These are phyloP conservation scores for Epipyxis sp. DNA, from an alignment of 108 stramenopile species.

Conservation along the genomic window DNA sequence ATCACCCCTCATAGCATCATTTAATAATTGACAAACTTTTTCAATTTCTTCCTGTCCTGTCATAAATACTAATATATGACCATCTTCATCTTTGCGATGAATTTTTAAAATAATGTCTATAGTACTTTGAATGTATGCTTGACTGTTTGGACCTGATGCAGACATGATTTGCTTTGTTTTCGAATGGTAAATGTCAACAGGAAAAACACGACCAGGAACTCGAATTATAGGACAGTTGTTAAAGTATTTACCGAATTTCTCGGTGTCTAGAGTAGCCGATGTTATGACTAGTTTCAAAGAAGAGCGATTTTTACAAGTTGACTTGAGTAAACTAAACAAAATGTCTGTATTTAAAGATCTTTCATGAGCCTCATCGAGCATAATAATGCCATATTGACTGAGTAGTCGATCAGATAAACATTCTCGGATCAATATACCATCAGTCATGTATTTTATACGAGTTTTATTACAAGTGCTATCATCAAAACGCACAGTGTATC, in stretches of 20 bases:
- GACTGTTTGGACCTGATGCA: constrained; percentile 41
- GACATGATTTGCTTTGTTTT: constrained; percentile 55
- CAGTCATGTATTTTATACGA: constrained; percentile 33
- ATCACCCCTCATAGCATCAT: background rate
- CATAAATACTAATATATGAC: constrained; percentile 53
- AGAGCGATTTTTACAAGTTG: background rate
- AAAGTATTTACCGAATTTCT: constrained; percentile 44
- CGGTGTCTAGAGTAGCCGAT: constrained; percentile 52
- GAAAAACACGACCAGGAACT: constrained; percentile 47
- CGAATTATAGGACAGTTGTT: constrained; percentile 42
- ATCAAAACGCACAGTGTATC: constrained; percentile 93
- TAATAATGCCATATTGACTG: constrained; percentile 68
- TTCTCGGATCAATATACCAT: constrained; percentile 78
- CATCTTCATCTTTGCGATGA: constrained; percentile 47
- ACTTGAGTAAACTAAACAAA: background rate
- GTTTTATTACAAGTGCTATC: constrained; percentile 60
- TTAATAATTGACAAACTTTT: constrained; percentile 35
- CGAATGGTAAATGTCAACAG: constrained; percentile 59
- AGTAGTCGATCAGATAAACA: constrained; percentile 79
- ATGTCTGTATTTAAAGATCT: constrained; percentile 53
- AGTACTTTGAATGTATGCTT: constrained; percentile 42
- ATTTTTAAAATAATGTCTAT: constrained; percentile 51
- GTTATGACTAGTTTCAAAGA: constrained; percentile 40
- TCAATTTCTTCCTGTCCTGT: constrained; percentile 61
- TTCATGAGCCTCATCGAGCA: constrained; percentile 59